Evolutionary conservation across 2,329 filamentous ascomycete species (phyloP), one percentile per base, ranked within the genome.

Genomic region (Triangularia verruculosa): DNA sequence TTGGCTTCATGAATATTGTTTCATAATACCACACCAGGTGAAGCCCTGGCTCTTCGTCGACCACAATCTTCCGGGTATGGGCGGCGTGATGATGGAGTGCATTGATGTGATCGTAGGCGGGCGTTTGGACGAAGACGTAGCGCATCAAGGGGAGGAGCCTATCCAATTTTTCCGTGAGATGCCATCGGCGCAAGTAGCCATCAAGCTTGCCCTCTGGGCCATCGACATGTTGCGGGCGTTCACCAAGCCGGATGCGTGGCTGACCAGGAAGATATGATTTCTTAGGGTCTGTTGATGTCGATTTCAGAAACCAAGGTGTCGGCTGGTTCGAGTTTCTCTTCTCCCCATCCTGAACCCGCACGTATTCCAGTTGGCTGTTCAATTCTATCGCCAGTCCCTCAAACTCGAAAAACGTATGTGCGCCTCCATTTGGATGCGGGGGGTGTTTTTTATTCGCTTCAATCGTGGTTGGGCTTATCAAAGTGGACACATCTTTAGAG

Each of bases 21-120:
- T 76, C 70, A 63, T 75, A 70, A 62, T 74, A 71, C 78, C 77
- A 80, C 11, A 80, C 72, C 4, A 80, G 72, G 61, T 81, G 79
- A 17, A 81, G 71, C 9, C 75, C 73, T 1, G 77, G 74, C 32
- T 75, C 69, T 64, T 81, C 78, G 3, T 74, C 75, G 8, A 80
- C 68, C 12, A 78, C 61, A 60, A 81, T 74, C 8, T 73, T 64
- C 9, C 79, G 77, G 0, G 72, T 72, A 22, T 75, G 74, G 2
- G 77, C 72, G 4, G 65, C 63, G 65, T 81, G 78, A 62, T 75
- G 72, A 67, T 80, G 77, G 5, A 80, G 68, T 1, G 75, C 66
- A 54, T 69, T 73, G 57, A 77, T 74, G 63, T 76, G 71, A 0
- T 34, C 54, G 61, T 62, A 68, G 2, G 69, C 69, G 1, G 70